phyloP scores from a whole-genome alignment of 2,329 filamentous ascomycete genomes.

The Aurifilum marmelostoma region DNA sequence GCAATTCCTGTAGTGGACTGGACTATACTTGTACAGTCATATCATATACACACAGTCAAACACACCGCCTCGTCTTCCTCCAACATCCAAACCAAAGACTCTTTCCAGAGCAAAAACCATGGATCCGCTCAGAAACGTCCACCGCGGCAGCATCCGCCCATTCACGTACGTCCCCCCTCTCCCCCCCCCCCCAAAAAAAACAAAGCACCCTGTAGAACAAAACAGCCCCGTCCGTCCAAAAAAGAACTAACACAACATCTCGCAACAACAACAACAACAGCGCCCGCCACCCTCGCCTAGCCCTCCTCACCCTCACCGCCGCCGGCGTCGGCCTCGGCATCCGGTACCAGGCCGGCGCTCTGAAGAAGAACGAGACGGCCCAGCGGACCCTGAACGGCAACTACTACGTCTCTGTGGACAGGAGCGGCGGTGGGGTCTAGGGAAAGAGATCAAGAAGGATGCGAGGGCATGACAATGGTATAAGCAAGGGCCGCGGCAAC shows the following conservation, averaged over 20 bases:
- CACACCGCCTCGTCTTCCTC: background rate
- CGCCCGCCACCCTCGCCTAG: conserved; percentile 43
- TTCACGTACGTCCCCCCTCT: conserved; percentile 29
- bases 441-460: too few species aligned
- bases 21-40: too few species aligned
- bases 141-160: conserved; percentile 25
- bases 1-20: background rate
- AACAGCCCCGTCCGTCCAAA: background rate
- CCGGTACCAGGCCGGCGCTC: conserved; percentile 42
- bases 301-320: conserved; percentile 40
- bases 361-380: conserved; percentile 48
- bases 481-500: background rate
- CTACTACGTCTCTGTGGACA: conserved; percentile 55
- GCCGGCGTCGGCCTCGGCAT: conserved; percentile 36
- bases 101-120: conserved; percentile 4
- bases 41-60: background rate
- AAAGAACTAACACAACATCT: conserved; percentile 12
- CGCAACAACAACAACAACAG: too few species aligned
- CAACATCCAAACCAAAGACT: background rate
- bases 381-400: conserved; percentile 44
- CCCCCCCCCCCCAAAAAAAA: too few species aligned
- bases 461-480: conserved; percentile 2
- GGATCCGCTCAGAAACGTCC: conserved; percentile 27
- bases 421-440: conserved; percentile 52
- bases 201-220: background rate